phyloP scores from a whole-genome alignment of 768 basidiomycete genomes.

The Tylopilus felleus region DNA sequence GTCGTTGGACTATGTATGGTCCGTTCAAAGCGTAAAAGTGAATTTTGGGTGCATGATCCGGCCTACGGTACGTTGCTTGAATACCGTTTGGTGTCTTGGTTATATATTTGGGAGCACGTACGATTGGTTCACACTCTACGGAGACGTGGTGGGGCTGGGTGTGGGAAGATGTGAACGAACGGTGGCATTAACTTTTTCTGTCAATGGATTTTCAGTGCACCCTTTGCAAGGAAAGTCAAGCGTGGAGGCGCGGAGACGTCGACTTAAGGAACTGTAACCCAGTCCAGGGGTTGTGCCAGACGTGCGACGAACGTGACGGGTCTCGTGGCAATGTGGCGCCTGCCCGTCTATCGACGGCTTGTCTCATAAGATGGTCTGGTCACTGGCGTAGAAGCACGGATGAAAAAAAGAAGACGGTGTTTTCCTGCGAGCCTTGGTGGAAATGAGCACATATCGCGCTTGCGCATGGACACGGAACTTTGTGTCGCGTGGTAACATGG shows the following conservation, averaged over 20 bases:
- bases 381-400: slow-evolving; percentile 5
- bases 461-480: background rate
- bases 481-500: slow-evolving; percentile 25
- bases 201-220: background rate
- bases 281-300: background rate
- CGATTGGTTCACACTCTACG: background rate
- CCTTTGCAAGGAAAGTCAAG: slow-evolving; percentile 9
- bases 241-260: background rate
- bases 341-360: no score
- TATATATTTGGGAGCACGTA: background rate
- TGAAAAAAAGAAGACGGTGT: background rate
- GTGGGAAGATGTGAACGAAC: slow-evolving; percentile 15
- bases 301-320: slow-evolving; percentile 18
- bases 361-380: no score
- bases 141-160: background rate
- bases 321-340: slow-evolving; percentile 17
- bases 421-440: background rate
- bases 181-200: slow-evolving; percentile 13
- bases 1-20: slow-evolving; percentile 20
- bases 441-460: no score
- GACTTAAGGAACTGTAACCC: slow-evolving; percentile 13
- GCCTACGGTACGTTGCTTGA: slow-evolving; percentile 4
- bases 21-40: background rate
- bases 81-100: background rate
- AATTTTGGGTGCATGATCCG: slow-evolving; percentile 22